phyloP scores from a whole-genome alignment of 768 basidiomycete species.

The Hypsizygus marmoreus region DNA sequence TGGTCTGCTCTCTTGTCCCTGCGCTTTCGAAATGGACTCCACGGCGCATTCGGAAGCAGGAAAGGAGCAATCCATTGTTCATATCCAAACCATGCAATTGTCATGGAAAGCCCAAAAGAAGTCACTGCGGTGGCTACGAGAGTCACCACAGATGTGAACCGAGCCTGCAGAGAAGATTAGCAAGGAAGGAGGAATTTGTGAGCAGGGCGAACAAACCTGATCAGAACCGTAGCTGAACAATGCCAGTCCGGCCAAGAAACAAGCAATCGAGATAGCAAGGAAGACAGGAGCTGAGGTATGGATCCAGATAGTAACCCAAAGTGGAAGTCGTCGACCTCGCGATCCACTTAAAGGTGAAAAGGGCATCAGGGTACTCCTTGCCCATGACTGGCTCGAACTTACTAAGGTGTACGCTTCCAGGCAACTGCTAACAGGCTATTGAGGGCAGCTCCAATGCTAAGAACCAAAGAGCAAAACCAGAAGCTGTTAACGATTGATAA shows the following conservation, averaged over 20 bases:
- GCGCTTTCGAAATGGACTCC: background rate
- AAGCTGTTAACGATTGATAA: slow-evolving; percentile 22
- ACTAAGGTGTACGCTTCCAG: slow-evolving; percentile 27
- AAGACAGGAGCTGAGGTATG: slow-evolving; percentile 18
- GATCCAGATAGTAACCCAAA: slow-evolving; percentile 19
- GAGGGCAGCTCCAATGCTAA: slow-evolving; percentile 26
- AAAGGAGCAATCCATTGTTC: slow-evolving; percentile 18
- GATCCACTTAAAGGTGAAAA: slow-evolving; percentile 14
- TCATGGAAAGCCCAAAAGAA: slow-evolving; percentile 14
- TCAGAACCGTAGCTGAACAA: slow-evolving; percentile 15
- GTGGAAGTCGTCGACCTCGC: slow-evolving; percentile 15
- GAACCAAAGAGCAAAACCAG: slow-evolving; percentile 25
- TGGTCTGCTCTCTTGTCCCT: slow-evolving; percentile 5
- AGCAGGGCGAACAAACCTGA: slow-evolving; percentile 5
- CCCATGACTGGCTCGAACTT: slow-evolving; percentile 1
- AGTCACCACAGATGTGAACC: slow-evolving; percentile 14
- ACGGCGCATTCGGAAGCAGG: slow-evolving; percentile 7
- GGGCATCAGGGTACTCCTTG: background rate
- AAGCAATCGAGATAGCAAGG: slow-evolving; percentile 17
- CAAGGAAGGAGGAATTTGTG: background rate
- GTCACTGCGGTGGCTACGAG: slow-evolving; percentile 13
- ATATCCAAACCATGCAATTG: slow-evolving; percentile 17
- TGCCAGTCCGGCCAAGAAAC: slow-evolving; percentile 16
- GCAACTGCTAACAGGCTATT: slow-evolving; percentile 24
- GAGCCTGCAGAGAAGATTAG: background rate